These are phyloP conservation scores for Cymbopogon flexuosus DNA, from an alignment of 202 grass and related monocot genomes.

Conservation along the genomic window DNA sequence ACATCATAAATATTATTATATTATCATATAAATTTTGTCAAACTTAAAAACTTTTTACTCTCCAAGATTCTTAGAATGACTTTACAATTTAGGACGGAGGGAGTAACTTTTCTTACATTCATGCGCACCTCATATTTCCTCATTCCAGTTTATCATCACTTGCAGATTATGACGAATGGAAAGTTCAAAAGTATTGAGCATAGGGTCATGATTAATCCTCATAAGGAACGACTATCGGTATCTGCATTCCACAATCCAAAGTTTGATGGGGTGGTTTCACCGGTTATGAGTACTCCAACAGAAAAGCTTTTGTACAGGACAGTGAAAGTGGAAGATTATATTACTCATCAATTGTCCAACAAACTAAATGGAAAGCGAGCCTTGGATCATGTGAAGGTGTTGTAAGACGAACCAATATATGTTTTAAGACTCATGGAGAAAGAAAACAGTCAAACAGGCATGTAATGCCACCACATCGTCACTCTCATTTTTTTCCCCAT, in stretches of 20 bases:
- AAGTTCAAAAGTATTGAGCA: constrained; percentile 46
- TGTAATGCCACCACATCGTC: background rate
- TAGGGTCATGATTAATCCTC: constrained; percentile 20
- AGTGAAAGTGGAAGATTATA: constrained; percentile 17
- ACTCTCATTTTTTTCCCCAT: background rate
- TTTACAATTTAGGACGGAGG: too few species aligned
- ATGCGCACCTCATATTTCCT: background rate
- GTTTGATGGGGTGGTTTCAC: constrained; percentile 29
- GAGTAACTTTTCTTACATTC: too few species aligned
- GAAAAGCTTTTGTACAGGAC: constrained; percentile 27
- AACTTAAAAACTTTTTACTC: too few species aligned
- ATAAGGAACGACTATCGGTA: constrained; percentile 17
- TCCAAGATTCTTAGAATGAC: too few species aligned
- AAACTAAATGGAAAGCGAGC: constrained; percentile 37
- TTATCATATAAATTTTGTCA: too few species aligned
- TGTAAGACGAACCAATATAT: background rate
- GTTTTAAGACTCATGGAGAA: background rate
- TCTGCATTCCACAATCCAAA: constrained; percentile 33
- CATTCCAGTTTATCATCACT: background rate
- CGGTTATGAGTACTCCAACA: background rate
- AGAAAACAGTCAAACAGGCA: background rate
- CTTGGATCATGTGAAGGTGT: constrained; percentile 26
- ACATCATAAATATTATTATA: too few species aligned
- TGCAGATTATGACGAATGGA: constrained; percentile 38
- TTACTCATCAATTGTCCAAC: constrained; percentile 12